Evolutionary conservation across 108 stramenopile species (phyloP).

Genomic region (Bacterosira constricta): DNA sequence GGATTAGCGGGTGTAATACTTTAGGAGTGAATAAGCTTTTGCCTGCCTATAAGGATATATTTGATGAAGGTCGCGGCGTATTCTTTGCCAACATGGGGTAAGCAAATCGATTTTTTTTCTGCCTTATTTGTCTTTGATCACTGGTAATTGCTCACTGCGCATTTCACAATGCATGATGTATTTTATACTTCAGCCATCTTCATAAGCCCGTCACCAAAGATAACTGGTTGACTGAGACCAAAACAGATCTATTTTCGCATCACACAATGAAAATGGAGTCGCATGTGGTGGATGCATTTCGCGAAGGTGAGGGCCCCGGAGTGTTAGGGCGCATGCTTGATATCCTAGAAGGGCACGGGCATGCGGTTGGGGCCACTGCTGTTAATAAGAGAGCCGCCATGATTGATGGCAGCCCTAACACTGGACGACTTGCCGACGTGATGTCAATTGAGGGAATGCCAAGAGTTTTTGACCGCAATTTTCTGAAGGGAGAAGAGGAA

Average conservation of each 20-base stretch:
- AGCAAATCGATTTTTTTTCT: neutral
- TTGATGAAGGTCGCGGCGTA: slow-evolving; percentile 46
- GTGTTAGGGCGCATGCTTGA: slow-evolving; percentile 56
- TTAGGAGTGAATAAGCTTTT: slow-evolving; percentile 56
- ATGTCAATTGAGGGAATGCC: slow-evolving; percentile 22
- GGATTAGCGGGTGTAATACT: slow-evolving; percentile 39
- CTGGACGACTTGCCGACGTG: slow-evolving; percentile 36
- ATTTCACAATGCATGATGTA: too few species aligned
- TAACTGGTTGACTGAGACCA: slow-evolving; percentile 48
- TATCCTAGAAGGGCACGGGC: slow-evolving; percentile 26
- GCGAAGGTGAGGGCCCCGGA: slow-evolving; percentile 31
- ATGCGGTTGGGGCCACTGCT: slow-evolving; percentile 33
- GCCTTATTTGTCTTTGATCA: neutral
- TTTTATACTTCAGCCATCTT: neutral
- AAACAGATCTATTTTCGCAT: slow-evolving; percentile 40
- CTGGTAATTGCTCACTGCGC: neutral
- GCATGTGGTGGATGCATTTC: slow-evolving; percentile 38
- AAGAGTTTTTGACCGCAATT: slow-evolving; percentile 14
- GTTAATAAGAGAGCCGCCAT: slow-evolving; percentile 33
- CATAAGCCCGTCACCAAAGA: slow-evolving; percentile 36
- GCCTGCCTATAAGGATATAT: slow-evolving; percentile 33
- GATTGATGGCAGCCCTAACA: slow-evolving; percentile 39
- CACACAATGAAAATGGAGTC: slow-evolving; percentile 29
- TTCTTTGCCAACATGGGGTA: slow-evolving; percentile 53
- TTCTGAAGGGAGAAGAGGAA: slow-evolving; percentile 9